Conservation (phyloP, 768 basidiomycete genomes). For the Pleurotus tuoliensis region DNA sequence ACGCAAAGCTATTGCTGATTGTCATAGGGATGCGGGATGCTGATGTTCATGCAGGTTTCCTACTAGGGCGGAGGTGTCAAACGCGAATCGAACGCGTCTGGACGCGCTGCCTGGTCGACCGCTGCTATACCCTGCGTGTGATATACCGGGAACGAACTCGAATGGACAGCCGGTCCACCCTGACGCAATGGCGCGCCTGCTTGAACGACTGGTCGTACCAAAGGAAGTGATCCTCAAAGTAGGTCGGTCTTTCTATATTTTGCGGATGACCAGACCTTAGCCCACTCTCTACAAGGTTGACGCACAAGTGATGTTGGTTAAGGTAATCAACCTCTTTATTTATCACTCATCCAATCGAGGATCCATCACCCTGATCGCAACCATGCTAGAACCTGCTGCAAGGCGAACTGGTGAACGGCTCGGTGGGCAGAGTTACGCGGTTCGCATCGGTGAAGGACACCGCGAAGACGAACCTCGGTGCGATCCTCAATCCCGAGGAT, state of each 20-base stretch:
- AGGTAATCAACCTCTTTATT: constrained; percentile 34
- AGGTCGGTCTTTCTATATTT: not conserved
- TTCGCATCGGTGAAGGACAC: constrained; percentile 47
- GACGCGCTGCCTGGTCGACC: constrained; percentile 32
- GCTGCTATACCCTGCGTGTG: constrained; percentile 38
- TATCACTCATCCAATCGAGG: not conserved
- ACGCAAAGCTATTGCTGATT: not conserved
- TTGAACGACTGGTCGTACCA: constrained; percentile 62
- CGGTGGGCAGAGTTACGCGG: constrained; percentile 50
- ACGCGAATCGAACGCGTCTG: constrained; percentile 56
- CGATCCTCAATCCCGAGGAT: not conserved
- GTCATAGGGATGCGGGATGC: not conserved
- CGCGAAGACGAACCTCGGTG: constrained; percentile 20
- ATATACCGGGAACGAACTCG: constrained; percentile 43
- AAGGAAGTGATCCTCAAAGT: constrained; percentile 47
- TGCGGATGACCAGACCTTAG: not conserved
- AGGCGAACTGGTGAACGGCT: constrained; percentile 69
- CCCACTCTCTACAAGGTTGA: constrained; percentile 42
- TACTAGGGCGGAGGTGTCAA: constrained; percentile 66
- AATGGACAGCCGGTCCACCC: constrained; percentile 29
- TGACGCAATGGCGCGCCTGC: constrained; percentile 37
- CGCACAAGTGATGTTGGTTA: constrained; percentile 85
- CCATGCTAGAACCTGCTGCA: constrained; percentile 59
- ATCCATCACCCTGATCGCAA: not conserved
- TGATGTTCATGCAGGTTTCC: constrained; percentile 49